Evolutionary conservation across 176 grass and related monocot species (phyloP), one percentile per base, ranked within the genome.

Genomic region (Miscanthus lutarioriparius): DNA sequence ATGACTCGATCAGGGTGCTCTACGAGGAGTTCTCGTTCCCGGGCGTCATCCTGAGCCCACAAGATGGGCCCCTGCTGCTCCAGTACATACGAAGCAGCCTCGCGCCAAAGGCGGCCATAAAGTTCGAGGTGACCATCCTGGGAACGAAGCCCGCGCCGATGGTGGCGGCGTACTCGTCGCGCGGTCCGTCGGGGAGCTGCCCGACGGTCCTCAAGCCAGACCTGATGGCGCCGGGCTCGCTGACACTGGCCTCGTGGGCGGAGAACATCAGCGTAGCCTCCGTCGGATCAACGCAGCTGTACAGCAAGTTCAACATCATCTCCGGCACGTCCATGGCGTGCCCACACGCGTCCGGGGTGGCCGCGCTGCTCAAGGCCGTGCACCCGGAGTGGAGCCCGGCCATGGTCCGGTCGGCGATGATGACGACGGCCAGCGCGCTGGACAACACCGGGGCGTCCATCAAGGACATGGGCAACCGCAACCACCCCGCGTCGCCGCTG

Each of bases 241-340:
- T 87, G 10, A 89, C 92, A 67, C 40, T 97, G 2, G 90, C 92
- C 9, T 89, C 95, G 0, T 94, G 95, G 95, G 80, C 92, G 2
- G 85, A 88, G 65, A 94, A 97, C 62, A 7, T 81, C 36, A 83
- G 76, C 28, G 89, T 87, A 0, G 51, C 64, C 28, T 13, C 4
- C 27, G 95, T 79, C 15, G 82, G 95, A 8, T 39, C 63, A 19
- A 87, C 26, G 72, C 5, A 30, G 19, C 51, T 92, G 3, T 94
- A 86, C 83, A 70, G 53, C 13, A 82, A 73, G 72, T 94, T 94
- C 78, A 92, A 94, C 44, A 85, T 92, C 48, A 92, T 94, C 37
- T 94, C 88, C 0, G 95, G 95, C 51, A 92, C 95, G 72, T 97
- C 92, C 58, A 92, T 97, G 88, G 79, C 95, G 7, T 92, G 92